Conservation (phyloP, 805 yeast species). For the Kurtzmaniella fragi region DNA sequence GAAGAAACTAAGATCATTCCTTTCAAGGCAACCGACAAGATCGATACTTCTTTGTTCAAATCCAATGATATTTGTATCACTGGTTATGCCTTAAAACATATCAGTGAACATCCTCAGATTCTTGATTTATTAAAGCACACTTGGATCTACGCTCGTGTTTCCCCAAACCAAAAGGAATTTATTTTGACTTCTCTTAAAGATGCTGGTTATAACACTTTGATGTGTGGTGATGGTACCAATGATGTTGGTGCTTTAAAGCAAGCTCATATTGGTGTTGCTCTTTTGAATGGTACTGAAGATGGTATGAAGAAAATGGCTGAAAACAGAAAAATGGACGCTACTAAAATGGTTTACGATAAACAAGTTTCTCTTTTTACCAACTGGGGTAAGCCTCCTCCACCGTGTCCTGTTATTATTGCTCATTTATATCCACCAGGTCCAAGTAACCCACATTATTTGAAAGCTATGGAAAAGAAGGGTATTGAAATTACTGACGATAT, state of each 20-base stretch:
- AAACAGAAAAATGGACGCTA: constrained; percentile 60
- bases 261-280: constrained; percentile 98
- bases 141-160: constrained; percentile 97
- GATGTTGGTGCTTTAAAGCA: constrained; percentile 99
- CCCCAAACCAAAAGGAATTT: constrained; percentile 93
- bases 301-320: constrained; percentile 87
- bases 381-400: constrained; percentile 83
- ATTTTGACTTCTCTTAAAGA: constrained; percentile 78
- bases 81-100: constrained; percentile 76
- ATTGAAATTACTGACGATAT: constrained; percentile 73
- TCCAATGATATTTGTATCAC: constrained; percentile 85
- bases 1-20: constrained; percentile 71
- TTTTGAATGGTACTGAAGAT: constrained; percentile 93
- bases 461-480: constrained; percentile 82
- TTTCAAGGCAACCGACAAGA: constrained; percentile 51
- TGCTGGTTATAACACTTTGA: constrained; percentile 86
- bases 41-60: constrained; percentile 54
- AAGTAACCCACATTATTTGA: constrained; percentile 78
- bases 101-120: constrained; percentile 65
- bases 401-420: constrained; percentile 82
- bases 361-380: constrained; percentile 72
- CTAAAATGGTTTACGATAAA: constrained; percentile 69
- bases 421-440: constrained; percentile 97
- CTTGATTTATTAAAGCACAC: constrained; percentile 75
- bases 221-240: constrained; percentile 99